Conservation (phyloP, 768 basidiomycete species). For the Leccinum boreale region DNA sequence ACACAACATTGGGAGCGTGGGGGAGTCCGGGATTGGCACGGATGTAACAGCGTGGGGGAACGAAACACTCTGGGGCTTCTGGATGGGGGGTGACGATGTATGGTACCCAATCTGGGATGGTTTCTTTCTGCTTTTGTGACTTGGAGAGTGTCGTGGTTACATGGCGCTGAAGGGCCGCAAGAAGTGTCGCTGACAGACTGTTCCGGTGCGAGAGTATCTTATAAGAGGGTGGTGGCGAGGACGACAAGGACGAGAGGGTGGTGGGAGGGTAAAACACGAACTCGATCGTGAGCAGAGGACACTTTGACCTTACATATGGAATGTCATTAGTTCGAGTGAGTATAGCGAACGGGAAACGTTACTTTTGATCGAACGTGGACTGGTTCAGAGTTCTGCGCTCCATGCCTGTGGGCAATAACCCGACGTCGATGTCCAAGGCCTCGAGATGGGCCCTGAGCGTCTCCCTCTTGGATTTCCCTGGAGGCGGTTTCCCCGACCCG, state of each 20-base stretch:
- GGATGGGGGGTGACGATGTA: slow-evolving; percentile 49
- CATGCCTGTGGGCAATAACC: slow-evolving; percentile 81
- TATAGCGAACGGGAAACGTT: slow-evolving; percentile 27
- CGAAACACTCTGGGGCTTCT: slow-evolving; percentile 55
- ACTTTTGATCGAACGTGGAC: slow-evolving; percentile 83
- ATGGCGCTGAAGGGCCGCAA: slow-evolving; percentile 46
- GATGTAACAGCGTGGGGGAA: slow-evolving; percentile 60
- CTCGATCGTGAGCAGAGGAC: slow-evolving; percentile 68
- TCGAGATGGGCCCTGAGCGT: slow-evolving; percentile 67
- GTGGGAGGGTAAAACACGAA: slow-evolving; percentile 62
- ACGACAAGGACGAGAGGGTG: slow-evolving; percentile 39
- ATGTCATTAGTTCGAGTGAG: slow-evolving; percentile 12
- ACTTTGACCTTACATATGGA: slow-evolving; percentile 51
- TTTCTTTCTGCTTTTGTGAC: slow-evolving; percentile 45
- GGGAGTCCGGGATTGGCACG: slow-evolving; percentile 37
- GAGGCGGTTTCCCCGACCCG: slow-evolving; percentile 28
- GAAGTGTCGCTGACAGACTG: slow-evolving; percentile 43
- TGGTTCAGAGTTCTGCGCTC: slow-evolving; percentile 72
- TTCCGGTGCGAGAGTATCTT: slow-evolving; percentile 66
- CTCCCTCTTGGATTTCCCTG: slow-evolving; percentile 55
- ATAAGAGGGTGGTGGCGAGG: slow-evolving; percentile 38
- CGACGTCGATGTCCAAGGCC: slow-evolving; percentile 65
- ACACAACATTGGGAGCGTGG: slow-evolving; percentile 26
- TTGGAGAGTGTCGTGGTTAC: slow-evolving; percentile 27
- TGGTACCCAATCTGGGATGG: slow-evolving; percentile 53